These are phyloP conservation scores for Malus sieversii DNA, from an alignment of 306 rosid species.

Conservation along the genomic window DNA sequence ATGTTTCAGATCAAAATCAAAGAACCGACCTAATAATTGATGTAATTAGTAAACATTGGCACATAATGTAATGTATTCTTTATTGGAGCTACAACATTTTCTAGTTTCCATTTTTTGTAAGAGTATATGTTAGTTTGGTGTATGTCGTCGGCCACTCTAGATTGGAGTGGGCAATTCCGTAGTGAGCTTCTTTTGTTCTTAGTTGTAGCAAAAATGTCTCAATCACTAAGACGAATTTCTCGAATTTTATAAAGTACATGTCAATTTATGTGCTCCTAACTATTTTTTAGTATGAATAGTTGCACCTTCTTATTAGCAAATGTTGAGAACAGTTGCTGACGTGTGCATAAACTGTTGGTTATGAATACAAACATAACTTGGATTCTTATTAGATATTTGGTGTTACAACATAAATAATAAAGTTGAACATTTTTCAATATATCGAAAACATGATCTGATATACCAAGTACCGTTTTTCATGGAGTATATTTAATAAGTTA, in stretches of 20 bases:
- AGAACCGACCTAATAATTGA: background rate
- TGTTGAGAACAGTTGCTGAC: background rate
- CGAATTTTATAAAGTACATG: slow-evolving; percentile 29
- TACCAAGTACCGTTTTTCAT: background rate
- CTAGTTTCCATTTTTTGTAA: no score
- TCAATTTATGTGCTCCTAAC: background rate
- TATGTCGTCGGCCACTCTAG: background rate
- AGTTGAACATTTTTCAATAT: no score
- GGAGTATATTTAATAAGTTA: no score
- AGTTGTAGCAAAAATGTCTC: background rate
- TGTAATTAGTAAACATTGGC: background rate
- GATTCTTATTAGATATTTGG: no score
- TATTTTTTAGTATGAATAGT: background rate
- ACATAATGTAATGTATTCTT: no score
- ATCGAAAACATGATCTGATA: no score
- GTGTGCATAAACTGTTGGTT: background rate
- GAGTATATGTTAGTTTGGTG: no score
- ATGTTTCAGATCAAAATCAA: no score
- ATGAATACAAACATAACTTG: background rate
- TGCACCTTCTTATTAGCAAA: background rate
- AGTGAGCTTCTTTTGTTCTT: no score
- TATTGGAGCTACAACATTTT: no score
- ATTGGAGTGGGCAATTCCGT: no score
- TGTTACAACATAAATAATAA: no score
- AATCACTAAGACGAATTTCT: slow-evolving; percentile 26